Evolutionary conservation across 805 yeast genomes (phyloP).

Genomic region (Komagataella phaffii): DNA sequence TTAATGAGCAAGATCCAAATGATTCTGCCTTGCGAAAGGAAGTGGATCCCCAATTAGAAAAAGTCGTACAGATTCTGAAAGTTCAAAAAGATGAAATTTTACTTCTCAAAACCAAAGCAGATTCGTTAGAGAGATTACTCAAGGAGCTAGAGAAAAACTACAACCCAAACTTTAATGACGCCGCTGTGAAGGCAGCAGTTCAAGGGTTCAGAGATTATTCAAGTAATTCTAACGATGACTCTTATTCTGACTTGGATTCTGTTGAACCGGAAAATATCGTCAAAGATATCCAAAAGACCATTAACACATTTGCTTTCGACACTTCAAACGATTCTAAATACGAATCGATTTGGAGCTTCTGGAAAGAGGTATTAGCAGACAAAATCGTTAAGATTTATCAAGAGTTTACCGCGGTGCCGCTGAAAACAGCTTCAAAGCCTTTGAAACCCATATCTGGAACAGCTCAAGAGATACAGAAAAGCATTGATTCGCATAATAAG

Average conservation of each 20-base stretch:
- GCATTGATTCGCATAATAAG: background rate
- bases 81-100: conserved; percentile 6
- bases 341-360: background rate
- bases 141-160: conserved; percentile 39
- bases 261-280: background rate
- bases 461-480: background rate
- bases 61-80: conserved; percentile 7
- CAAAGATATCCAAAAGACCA: background rate
- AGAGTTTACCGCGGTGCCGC: background rate
- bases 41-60: conserved; percentile 12
- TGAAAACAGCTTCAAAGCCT: background rate
- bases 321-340: background rate
- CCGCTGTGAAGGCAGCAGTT: conserved; percentile 69
- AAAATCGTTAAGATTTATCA: background rate
- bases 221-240: conserved; percentile 15
- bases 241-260: background rate
- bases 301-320: background rate
- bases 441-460: background rate
- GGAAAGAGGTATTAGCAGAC: background rate
- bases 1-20: conserved; percentile 10
- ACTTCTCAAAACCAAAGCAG: conserved; percentile 9
- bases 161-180: conserved; percentile 77
- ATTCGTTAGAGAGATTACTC: conserved; percentile 31
- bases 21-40: background rate
- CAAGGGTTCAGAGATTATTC: conserved; percentile 34